A percentile compares a stretch with the other conserved stretches of the same genome.
phyloP scores from a whole-genome alignment of 2,329 filamentous ascomycete species.

The Cladosporium sp. region DNA sequence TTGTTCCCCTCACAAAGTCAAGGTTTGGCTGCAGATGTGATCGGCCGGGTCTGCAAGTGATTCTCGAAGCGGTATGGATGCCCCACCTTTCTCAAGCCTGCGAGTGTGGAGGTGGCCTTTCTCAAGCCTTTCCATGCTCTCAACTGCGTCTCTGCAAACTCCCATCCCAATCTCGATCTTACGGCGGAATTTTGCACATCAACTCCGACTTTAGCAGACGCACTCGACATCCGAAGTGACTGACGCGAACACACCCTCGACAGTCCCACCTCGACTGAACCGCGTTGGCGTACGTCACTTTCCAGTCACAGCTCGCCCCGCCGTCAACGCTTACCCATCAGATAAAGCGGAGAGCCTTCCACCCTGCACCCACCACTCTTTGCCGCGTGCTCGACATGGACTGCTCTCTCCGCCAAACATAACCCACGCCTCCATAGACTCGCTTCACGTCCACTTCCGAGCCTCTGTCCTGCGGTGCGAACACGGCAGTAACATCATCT shows the following conservation, averaged over 20 bases:
- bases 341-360: not conserved
- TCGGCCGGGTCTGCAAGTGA: not conserved
- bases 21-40: not conserved
- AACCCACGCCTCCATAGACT: not conserved
- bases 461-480: not conserved
- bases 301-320: not conserved
- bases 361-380: not conserved
- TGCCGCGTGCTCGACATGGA: not conserved
- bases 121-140: not conserved
- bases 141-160: not conserved
- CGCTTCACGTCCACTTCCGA: not conserved
- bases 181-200: not conserved
- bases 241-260: not conserved
- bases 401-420: not conserved
- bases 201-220: not conserved
- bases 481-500: not conserved
- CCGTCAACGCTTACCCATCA: not conserved
- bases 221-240: no score
- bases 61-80: not conserved
- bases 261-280: not conserved
- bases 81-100: not conserved
- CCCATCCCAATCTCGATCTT: not conserved
- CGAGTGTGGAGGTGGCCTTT: conserved; percentile 3
- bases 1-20: not conserved
- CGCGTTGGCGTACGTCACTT: not conserved